Evolutionary conservation across 805 yeast genomes (phyloP).

Genomic region (Ogataea salicorniae): DNA sequence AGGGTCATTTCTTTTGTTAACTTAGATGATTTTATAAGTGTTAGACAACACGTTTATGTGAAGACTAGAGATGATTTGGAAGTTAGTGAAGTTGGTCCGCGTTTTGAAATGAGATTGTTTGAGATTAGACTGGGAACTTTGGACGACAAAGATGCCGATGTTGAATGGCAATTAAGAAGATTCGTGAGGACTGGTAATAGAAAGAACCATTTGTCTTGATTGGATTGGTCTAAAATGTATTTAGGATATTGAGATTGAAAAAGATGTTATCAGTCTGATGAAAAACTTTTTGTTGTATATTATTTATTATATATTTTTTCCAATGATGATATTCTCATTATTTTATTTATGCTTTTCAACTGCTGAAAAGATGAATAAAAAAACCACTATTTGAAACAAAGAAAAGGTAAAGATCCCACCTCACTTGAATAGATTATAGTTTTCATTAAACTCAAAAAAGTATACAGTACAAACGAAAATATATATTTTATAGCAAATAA

Average conservation of each 20-base stretch:
- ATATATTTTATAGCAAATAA: constrained; percentile 26
- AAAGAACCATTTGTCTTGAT: constrained; percentile 64
- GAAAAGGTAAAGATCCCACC: too few species aligned
- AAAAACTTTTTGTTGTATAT: constrained; percentile 21
- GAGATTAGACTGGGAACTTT: constrained; percentile 85
- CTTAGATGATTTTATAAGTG: constrained; percentile 85
- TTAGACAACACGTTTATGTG: constrained; percentile 92
- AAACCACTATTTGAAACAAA: too few species aligned
- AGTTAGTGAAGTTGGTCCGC: constrained; percentile 95
- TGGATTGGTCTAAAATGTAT: too few species aligned
- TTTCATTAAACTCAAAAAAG: not conserved
- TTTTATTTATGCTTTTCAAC: too few species aligned
- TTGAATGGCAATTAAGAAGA: constrained; percentile 94
- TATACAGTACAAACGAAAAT: not conserved
- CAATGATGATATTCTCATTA: too few species aligned
- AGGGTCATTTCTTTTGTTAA: constrained; percentile 92
- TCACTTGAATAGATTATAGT: too few species aligned
- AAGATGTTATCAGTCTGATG: constrained; percentile 2
- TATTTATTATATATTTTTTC: constrained; percentile 13
- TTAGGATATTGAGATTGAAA: too few species aligned
- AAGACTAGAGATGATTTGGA: constrained; percentile 85
- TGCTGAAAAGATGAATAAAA: too few species aligned
- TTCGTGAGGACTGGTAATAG: constrained; percentile 94
- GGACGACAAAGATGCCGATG: constrained; percentile 94
- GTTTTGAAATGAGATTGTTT: constrained; percentile 93